Evolutionary conservation across 306 rosid species (phyloP).

Genomic region (Quercus aquifolioides): DNA sequence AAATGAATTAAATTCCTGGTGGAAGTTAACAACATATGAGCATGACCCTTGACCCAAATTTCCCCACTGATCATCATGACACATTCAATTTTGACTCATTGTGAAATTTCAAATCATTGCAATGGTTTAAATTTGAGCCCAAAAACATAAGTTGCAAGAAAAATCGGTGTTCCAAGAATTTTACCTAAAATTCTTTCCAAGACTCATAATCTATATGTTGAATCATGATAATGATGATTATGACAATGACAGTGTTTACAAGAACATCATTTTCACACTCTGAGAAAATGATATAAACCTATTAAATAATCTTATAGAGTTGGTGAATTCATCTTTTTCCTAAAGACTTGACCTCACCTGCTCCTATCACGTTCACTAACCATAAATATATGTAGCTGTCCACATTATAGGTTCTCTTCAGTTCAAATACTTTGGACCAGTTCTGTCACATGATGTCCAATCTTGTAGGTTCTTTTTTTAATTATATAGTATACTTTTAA

Average conservation of each 20-base stretch:
- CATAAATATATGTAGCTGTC: neutral
- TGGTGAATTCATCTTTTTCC: neutral
- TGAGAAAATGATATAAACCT: neutral
- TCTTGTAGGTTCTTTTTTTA: neutral
- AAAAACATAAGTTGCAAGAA: neutral
- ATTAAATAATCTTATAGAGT: neutral
- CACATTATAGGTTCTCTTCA: neutral
- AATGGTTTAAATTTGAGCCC: neutral
- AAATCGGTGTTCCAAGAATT: neutral
- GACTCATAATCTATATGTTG: neutral
- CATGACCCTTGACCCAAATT: neutral
- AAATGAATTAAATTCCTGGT: neutral
- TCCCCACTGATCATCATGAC: neutral
- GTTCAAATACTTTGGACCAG: neutral
- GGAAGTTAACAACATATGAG: neutral
- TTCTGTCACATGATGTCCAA: neutral
- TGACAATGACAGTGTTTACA: neutral
- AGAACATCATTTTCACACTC: neutral
- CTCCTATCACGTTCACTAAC: neutral
- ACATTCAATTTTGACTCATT: neutral
- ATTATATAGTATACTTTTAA: neutral
- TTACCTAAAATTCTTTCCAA: neutral
- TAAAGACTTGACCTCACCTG: neutral
- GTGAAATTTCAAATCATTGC: neutral
- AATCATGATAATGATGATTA: neutral